phyloP scores from a whole-genome alignment of 108 stramenopile genomes.

The Parmales sp. region DNA sequence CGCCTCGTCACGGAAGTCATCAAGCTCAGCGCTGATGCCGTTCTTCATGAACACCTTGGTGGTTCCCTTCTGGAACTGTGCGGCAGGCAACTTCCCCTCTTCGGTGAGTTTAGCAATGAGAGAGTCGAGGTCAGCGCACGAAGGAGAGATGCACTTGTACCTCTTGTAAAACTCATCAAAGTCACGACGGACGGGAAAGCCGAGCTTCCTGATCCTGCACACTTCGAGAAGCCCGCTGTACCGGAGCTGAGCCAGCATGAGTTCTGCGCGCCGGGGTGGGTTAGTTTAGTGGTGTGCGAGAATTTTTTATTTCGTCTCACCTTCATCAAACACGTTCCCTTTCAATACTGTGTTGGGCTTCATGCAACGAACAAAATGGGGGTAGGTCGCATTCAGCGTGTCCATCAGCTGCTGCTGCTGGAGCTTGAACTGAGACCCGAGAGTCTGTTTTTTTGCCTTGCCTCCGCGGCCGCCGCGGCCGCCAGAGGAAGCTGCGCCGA shows the following conservation, averaged over 20 bases:
- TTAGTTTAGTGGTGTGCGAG: no score
- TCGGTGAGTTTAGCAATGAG: constrained; percentile 22
- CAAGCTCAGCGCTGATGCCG: constrained; percentile 32
- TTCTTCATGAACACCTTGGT: constrained; percentile 52
- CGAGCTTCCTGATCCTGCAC: constrained; percentile 39
- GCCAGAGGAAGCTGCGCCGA: neutral
- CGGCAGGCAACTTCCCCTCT: constrained; percentile 20
- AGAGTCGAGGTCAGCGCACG: constrained; percentile 20
- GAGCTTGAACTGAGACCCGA: constrained; percentile 67
- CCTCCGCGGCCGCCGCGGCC: neutral
- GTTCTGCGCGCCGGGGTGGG: no score
- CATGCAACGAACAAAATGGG: constrained; percentile 97
- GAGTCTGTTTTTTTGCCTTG: constrained; percentile 15
- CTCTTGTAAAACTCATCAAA: constrained; percentile 46
- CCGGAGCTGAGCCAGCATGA: constrained; percentile 37
- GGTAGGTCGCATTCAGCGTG: constrained; percentile 80
- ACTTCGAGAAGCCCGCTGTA: constrained; percentile 40
- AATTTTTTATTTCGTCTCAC: no score
- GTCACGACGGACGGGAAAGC: constrained; percentile 44
- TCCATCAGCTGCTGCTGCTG: constrained; percentile 73
- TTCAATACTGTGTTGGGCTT: constrained; percentile 81
- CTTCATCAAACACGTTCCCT: constrained; percentile 26
- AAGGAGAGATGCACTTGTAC: constrained; percentile 26
- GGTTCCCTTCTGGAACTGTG: constrained; percentile 33
- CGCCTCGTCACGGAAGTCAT: constrained; percentile 36